Conservation (phyloP, 2,329 filamentous ascomycete species). For the Pyrenophora seminiperda region DNA sequence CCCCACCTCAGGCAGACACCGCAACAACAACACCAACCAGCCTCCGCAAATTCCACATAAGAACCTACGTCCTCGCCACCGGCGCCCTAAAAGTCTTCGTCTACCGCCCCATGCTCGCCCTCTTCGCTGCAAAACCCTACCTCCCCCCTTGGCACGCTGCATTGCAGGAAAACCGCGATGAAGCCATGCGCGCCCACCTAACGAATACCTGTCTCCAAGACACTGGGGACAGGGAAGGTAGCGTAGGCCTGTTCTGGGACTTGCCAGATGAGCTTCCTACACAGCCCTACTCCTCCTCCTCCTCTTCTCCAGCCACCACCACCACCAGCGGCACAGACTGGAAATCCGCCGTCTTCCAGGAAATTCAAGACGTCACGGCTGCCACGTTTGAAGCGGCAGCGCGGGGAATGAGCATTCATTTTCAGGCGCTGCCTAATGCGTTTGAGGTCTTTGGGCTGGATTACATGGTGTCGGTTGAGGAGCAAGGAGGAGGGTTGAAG, state of each 20-base stretch:
- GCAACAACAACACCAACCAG: not conserved
- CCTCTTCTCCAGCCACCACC: not conserved
- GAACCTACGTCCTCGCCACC: constrained; percentile 84
- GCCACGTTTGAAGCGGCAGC: constrained; percentile 88
- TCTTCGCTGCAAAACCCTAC: constrained; percentile 83
- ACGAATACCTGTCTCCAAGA: constrained; percentile 95
- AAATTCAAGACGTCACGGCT: constrained; percentile 75
- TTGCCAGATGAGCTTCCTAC: constrained; percentile 53
- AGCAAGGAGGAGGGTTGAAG: constrained; percentile 50
- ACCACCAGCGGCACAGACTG: constrained; percentile 33
- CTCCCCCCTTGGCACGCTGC: constrained; percentile 60
- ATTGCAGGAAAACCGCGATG: constrained; percentile 27
- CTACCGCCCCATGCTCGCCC: constrained; percentile 87
- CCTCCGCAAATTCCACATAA: constrained; percentile 87
- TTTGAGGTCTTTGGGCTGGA: constrained; percentile 94
- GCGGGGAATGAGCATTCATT: constrained; percentile 82
- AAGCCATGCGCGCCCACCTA: constrained; percentile 72
- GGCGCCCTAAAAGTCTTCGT: constrained; percentile 83
- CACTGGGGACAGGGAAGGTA: constrained; percentile 60
- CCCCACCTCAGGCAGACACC: constrained; percentile 33
- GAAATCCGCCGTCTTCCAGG: constrained; percentile 68
- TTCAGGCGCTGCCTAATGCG: constrained; percentile 83
- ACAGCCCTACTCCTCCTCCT: constrained; percentile 21
- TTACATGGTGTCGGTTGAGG: constrained; percentile 68
- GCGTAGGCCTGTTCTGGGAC: constrained; percentile 76